Evolutionary conservation across 2,329 filamentous ascomycete species (phyloP), one percentile per base, ranked within the genome.

Genomic region (Talaromyces sp.): DNA sequence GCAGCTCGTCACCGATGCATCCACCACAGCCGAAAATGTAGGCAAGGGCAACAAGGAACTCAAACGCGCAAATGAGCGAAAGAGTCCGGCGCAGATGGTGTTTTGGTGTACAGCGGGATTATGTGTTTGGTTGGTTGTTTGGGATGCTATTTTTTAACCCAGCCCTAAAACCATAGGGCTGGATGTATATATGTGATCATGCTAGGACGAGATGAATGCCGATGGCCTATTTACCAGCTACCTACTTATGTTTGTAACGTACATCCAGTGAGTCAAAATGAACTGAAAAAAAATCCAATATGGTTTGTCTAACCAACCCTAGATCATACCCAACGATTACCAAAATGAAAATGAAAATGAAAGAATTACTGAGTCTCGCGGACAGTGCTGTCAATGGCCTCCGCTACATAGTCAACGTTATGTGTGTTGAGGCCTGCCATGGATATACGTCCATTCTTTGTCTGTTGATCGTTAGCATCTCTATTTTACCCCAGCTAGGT

Each of bases 391-490:
- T 97, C 90, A 13, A 98, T 87, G 0, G 94, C 92, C 78, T 90
- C 89, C 57, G 93, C 95, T 73, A 98, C 91, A 81, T 97, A 97
- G 63, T 97, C 92, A 66, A 98, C 85, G 76, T 98, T 99, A 73
- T 89, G 82, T 31, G 91, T 90, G 79, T 98, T 98, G 70, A 98
- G 82, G n/a, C 95, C 95, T 5, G 95, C 95, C 94, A 99, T 98
- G 76, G 91, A 96, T 80, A 98, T 97, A 58, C 95, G 90, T 25
- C 95, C 95, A 75, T 99, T 99, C 87, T 97, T 97, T 70, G 94
- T 98, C 78, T 80, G 54, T 47, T 31, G 4, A 31, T 19, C 37
- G 31, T 65, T 22, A 67, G 27, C 39, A 60, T 60, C 35, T 13
- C 2, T 13, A 5, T 37, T 13, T 5, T 37, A 35, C 13, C 3